phyloP scores from a whole-genome alignment of 371 early-diverging fungal species.

The Rhizoclosmatium hyalinum region DNA sequence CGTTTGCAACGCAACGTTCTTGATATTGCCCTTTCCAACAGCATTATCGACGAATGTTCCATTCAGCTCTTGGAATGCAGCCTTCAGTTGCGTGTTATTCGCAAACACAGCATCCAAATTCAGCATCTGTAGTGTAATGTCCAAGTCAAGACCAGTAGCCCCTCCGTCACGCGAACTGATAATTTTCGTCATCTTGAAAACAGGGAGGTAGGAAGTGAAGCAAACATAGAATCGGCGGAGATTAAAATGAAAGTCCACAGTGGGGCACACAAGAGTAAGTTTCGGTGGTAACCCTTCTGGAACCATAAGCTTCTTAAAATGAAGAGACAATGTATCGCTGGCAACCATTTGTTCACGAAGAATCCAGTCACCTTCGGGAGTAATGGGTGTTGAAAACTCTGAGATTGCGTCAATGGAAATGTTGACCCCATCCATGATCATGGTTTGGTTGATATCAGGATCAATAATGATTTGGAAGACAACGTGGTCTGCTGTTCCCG shows the following conservation, averaged over 20 bases:
- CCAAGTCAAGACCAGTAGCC: conserved; percentile 14
- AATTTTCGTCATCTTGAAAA: conserved; percentile 29
- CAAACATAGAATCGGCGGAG: conserved; percentile 20
- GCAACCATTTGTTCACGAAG: neutral
- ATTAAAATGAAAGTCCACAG: conserved; percentile 10
- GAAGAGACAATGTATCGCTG: neutral
- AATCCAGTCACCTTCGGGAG: neutral
- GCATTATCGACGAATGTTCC: neutral
- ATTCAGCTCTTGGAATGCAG: neutral
- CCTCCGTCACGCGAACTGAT: conserved; percentile 21
- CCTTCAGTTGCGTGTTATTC: conserved; percentile 13
- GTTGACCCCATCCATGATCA: neutral
- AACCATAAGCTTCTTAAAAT: conserved; percentile 7
- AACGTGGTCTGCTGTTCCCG: neutral
- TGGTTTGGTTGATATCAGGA: conserved; percentile 17
- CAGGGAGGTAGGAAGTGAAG: conserved; percentile 25
- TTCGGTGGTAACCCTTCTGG: neutral
- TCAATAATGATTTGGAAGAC: neutral
- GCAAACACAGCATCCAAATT: conserved; percentile 7
- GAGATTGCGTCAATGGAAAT: neutral
- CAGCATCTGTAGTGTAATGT: neutral
- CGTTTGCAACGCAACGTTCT: neutral
- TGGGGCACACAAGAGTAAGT: neutral
- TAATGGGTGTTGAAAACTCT: conserved; percentile 1
- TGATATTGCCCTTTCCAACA: conserved; percentile 1